Base-by-base conservation (phyloP, 2,329 filamentous ascomycete species). In the Claviceps pazoutovae region DNA sequence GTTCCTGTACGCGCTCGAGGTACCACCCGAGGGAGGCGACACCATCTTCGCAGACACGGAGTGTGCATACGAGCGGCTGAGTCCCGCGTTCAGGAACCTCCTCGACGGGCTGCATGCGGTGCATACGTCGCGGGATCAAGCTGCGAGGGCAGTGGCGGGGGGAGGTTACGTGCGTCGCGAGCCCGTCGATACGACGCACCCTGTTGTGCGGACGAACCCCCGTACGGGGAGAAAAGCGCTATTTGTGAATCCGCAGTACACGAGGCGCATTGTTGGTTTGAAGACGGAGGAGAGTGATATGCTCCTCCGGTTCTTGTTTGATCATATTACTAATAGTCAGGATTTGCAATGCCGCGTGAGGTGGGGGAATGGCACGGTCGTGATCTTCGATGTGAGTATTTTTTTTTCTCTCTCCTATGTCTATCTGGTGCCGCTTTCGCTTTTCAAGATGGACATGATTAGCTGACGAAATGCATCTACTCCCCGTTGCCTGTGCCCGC, bases 1-100 rank as follows among this genome's bases (percentile, higher is more conserved):
- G 0, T 91, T 93, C 68, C 67, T 93, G 46, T 91, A 90, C 63
- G 73, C 86, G 48, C 75, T 94, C 14, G 87, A 93, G 61, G 81
- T 79, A 26, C 87, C 87, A 1, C 71, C 75, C 39, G 80, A 78
- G 0, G 87, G 87, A 9, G 54, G 54, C 8, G 54, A 54, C 36
- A 62, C 60, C 19, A 51, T 58, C 14, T 56, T 61, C 19, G 61
- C 55, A 46, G 58, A 56, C 13, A 54, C 54, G 21, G 56, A 55
- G 4, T 39, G 48, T 36, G 59, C 60, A 9, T 62, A 52, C 60
- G 71, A 74, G 49, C 71, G 82, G 5, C 70, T 87, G 2, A 82
- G 76, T 17, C 80, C 80, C 0, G 78, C 74, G 47, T 86, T 86
- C 67, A 74, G 74, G 53, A 75, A 81, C 66, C 71, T 82, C 51